Conservation (phyloP, 495 filamentous ascomycete species). For the Penicillium robsamsonii region DNA sequence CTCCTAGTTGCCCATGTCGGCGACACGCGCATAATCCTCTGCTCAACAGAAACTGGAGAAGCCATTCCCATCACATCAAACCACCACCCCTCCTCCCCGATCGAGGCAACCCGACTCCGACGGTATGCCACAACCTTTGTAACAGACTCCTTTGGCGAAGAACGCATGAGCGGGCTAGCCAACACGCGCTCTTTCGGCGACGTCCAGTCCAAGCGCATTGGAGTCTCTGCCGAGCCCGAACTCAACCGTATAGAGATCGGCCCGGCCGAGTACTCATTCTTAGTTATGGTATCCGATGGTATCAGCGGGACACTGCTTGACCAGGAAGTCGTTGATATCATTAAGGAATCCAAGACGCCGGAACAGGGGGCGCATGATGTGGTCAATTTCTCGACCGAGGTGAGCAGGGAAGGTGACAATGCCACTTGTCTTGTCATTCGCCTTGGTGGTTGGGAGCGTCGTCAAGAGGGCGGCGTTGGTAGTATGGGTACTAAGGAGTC, state of each 20-base stretch:
- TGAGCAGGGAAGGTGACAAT: slow-evolving; percentile 81
- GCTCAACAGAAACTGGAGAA: slow-evolving; percentile 72
- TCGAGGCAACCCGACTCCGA: slow-evolving; percentile 77
- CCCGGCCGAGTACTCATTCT: slow-evolving; percentile 80
- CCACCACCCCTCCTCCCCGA: slow-evolving; percentile 85
- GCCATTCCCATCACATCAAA: slow-evolving; percentile 79
- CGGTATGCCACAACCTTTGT: slow-evolving; percentile 84
- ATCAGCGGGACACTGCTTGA: slow-evolving; percentile 78
- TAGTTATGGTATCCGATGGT: slow-evolving; percentile 86
- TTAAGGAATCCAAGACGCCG: slow-evolving; percentile 90
- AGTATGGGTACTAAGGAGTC: slow-evolving; percentile 88
- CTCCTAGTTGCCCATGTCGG: slow-evolving; percentile 88
- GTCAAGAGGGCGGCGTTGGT: slow-evolving; percentile 82
- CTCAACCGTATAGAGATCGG: slow-evolving; percentile 68
- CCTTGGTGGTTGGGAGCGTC: slow-evolving; percentile 92
- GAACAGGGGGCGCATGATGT: slow-evolving; percentile 78
- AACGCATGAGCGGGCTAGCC: slow-evolving; percentile 88
- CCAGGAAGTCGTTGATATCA: slow-evolving; percentile 92
- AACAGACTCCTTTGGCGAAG: slow-evolving; percentile 95
- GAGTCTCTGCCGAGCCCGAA: slow-evolving; percentile 91
- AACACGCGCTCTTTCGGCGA: slow-evolving; percentile 95
- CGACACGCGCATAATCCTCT: slow-evolving; percentile 87
- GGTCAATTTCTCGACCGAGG: slow-evolving; percentile 83
- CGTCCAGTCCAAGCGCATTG: slow-evolving; percentile 83
- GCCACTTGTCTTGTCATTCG: slow-evolving; percentile 91